Conservation (phyloP, 768 basidiomycete species). For the Auriscalpium orientale region DNA sequence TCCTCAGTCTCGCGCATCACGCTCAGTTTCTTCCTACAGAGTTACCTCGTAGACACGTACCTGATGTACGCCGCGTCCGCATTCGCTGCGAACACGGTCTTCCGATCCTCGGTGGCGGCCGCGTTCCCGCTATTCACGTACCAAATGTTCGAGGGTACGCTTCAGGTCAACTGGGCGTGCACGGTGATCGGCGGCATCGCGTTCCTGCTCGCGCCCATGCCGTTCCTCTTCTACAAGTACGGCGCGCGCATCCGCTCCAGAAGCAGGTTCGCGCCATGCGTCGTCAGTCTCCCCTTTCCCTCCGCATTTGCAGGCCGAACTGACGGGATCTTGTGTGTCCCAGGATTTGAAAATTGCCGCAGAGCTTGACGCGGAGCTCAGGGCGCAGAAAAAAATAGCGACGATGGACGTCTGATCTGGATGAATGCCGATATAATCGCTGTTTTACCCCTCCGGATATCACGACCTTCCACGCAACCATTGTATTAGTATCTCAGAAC, state of each 20-base stretch:
- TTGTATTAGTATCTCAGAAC: too few relatives aligned
- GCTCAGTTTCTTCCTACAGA: neutral
- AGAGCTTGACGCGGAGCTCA: too few relatives aligned
- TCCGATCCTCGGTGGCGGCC: conserved; percentile 14
- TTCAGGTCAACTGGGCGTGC: conserved; percentile 3
- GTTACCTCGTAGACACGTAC: conserved; percentile 13
- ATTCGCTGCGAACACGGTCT: conserved; percentile 16
- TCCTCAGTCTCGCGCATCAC: neutral
- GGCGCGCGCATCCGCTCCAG: conserved; percentile 43
- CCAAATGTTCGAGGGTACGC: conserved; percentile 17
- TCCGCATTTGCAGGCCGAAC: neutral
- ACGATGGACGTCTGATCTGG: too few relatives aligned
- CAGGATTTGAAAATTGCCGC: too few relatives aligned
- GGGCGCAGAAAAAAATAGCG: too few relatives aligned
- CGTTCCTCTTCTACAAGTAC: conserved; percentile 48
- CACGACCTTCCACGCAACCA: too few relatives aligned
- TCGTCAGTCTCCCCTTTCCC: conserved; percentile 2
- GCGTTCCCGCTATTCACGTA: conserved; percentile 24
- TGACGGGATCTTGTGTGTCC: too few relatives aligned
- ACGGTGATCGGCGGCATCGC: conserved; percentile 20
- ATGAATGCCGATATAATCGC: too few relatives aligned
- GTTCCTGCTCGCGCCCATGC: conserved; percentile 5
- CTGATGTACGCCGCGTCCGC: conserved; percentile 12
- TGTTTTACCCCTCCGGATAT: too few relatives aligned
- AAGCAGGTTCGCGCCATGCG: conserved; percentile 40